A percentile compares a stretch with the other conserved stretches of the same genome.
These are phyloP conservation scores for Leucocoprinus leucothites DNA, from an alignment of 768 basidiomycete genomes.

Conservation along the genomic window DNA sequence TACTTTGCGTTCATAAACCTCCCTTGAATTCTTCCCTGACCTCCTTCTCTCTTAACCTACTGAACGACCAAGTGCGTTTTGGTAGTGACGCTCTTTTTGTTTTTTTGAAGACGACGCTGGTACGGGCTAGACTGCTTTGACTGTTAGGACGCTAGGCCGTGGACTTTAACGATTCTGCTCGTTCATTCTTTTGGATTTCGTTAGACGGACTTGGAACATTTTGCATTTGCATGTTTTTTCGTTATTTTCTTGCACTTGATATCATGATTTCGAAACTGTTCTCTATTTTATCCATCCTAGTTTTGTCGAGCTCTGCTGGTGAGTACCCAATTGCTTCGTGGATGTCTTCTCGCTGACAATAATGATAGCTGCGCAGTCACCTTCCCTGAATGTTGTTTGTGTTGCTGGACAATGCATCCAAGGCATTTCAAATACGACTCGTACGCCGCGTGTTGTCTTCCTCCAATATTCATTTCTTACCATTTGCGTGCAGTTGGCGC, in stretches of 20 bases:
- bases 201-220: background rate
- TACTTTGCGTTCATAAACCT: background rate
- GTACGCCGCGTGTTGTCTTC: conserved; percentile 29
- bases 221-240: background rate
- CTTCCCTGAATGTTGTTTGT: conserved; percentile 52
- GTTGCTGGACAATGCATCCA: conserved; percentile 88
- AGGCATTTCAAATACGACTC: conserved; percentile 71
- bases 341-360: background rate
- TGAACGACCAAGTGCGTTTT: too few relatives aligned
- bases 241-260: background rate
- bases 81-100: too few relatives aligned
- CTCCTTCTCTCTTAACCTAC: background rate
- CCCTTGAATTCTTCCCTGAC: background rate
- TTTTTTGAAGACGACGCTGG: too few relatives aligned
- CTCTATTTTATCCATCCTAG: conserved; percentile 27
- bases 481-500: conserved; percentile 55
- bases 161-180: background rate
- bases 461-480: conserved; percentile 6
- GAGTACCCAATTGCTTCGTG: conserved; percentile 17
- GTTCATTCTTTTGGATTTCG: background rate
- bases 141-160: too few relatives aligned
- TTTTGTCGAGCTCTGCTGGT: conserved; percentile 34
- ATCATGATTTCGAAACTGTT: conserved; percentile 33
- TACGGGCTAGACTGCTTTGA: too few relatives aligned
- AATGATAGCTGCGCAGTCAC: conserved; percentile 49